A percentile compares a stretch with the other conserved stretches of the same genome.
These are phyloP conservation scores for Fagus crenata DNA, from an alignment of 306 rosid species.

Conservation along the genomic window DNA sequence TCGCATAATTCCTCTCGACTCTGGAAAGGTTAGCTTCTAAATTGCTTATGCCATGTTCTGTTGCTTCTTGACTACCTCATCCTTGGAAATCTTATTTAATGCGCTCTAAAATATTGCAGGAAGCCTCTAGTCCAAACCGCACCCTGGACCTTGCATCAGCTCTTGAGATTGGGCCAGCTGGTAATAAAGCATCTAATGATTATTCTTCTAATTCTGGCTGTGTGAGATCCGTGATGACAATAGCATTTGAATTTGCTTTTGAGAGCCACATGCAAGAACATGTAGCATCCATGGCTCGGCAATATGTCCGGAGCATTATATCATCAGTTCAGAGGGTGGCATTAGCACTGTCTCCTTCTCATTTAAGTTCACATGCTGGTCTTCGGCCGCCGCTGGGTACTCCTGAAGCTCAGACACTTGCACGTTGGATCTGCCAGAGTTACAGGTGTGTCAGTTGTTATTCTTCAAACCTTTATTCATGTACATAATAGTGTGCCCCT, in stretches of 20 bases:
- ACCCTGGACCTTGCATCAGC: conserved; percentile 98
- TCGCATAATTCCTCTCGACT: conserved; percentile 95
- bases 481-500: background rate
- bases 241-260: conserved; percentile 96
- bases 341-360: conserved; percentile 92
- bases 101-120: conserved; percentile 47
- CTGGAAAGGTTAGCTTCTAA: conserved; percentile 73
- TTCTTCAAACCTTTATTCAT: background rate
- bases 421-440: conserved; percentile 96
- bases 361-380: conserved; percentile 80
- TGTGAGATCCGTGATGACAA: conserved; percentile 95
- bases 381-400: conserved; percentile 87
- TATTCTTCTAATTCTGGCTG: conserved; percentile 64
- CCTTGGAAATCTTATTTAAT: background rate
- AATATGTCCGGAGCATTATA: conserved; percentile 95
- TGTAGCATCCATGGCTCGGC: conserved; percentile 98
- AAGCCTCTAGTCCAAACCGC: conserved; percentile 96
- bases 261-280: conserved; percentile 99
- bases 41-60: conserved; percentile 12
- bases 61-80: background rate
- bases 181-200: conserved; percentile 69
- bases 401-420: conserved; percentile 98
- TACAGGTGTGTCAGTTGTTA: conserved; percentile 54
- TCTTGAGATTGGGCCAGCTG: conserved; percentile 86
- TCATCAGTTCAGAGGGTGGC: conserved; percentile 99